Conservation (phyloP, 169 alveolate genomes). For the Cryptosporidium andersoni region DNA sequence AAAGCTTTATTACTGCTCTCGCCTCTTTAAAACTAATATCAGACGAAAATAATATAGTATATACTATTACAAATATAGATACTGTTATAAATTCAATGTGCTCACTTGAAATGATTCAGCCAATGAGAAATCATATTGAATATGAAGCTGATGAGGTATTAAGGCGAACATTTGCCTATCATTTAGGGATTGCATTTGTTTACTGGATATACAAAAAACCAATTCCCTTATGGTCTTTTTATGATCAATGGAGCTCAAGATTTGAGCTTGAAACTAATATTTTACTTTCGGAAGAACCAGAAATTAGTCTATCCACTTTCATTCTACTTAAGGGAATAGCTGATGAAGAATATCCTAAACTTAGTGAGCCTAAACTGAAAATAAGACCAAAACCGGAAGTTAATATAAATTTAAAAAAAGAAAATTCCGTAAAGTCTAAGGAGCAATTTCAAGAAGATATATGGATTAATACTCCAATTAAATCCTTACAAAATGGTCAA, state of each 20-base stretch:
- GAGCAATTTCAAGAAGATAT: not conserved
- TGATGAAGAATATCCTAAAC: constrained; percentile 23
- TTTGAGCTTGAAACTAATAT: constrained; percentile 16
- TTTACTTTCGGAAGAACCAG: constrained; percentile 57
- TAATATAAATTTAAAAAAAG: not conserved
- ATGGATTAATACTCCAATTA: constrained; percentile 39
- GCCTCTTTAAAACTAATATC: constrained; percentile 4
- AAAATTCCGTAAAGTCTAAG: not conserved
- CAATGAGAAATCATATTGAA: constrained; percentile 51
- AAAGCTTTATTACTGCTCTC: constrained; percentile 25
- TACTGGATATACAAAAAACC: constrained; percentile 51
- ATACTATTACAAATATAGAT: constrained; percentile 2
- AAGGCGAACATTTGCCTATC: constrained; percentile 61
- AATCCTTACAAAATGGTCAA: constrained; percentile 11
- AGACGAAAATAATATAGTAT: not conserved
- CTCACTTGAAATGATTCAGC: constrained; percentile 1
- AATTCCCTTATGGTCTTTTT: constrained; percentile 48
- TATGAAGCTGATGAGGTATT: constrained; percentile 66
- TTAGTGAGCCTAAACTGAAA: not conserved
- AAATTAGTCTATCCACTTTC: constrained; percentile 49
- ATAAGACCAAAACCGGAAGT: not conserved
- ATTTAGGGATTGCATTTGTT: constrained; percentile 32
- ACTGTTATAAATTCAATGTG: constrained; percentile 10
- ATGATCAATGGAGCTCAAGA: constrained; percentile 33
- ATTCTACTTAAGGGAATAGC: constrained; percentile 38